phyloP scores from a whole-genome alignment of 257 asterid species.

The Linaria vulgaris region DNA sequence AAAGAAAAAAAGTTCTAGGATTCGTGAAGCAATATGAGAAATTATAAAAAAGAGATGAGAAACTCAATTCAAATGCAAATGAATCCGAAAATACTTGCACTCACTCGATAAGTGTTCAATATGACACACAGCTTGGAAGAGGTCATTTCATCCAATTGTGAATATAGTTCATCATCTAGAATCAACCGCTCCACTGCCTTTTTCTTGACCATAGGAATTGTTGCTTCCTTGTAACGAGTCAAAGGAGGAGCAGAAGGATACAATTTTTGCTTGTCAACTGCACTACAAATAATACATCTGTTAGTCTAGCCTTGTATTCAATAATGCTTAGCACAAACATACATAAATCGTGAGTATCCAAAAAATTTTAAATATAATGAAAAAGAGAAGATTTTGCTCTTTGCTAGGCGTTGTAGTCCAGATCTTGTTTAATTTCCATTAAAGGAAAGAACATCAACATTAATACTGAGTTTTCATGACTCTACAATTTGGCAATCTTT shows the following conservation, averaged over 20 bases:
- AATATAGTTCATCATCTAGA: constrained; percentile 57
- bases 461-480: background rate
- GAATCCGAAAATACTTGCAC: constrained; percentile 37
- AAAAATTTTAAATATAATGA: constrained; percentile 5
- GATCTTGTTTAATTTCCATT: background rate
- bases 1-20: no score
- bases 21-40: no score
- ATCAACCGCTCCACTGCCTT: constrained; percentile 57
- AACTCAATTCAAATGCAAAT: constrained; percentile 1
- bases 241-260: constrained; percentile 89
- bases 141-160: constrained; percentile 65
- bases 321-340: background rate
- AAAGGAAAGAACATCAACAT: background rate
- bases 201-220: constrained; percentile 80
- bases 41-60: no score
- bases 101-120: constrained; percentile 86
- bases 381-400: background rate
- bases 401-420: constrained; percentile 9
- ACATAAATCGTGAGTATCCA: background rate
- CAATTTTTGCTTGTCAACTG: constrained; percentile 72
- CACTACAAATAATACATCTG: constrained; percentile 28
- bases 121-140: constrained; percentile 81
- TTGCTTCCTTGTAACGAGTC: constrained; percentile 85
- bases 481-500: constrained; percentile 7
- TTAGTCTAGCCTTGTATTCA: constrained; percentile 26